Base-by-base conservation (phyloP, 257 asterid species). In the Gardenia jasminoides region DNA sequence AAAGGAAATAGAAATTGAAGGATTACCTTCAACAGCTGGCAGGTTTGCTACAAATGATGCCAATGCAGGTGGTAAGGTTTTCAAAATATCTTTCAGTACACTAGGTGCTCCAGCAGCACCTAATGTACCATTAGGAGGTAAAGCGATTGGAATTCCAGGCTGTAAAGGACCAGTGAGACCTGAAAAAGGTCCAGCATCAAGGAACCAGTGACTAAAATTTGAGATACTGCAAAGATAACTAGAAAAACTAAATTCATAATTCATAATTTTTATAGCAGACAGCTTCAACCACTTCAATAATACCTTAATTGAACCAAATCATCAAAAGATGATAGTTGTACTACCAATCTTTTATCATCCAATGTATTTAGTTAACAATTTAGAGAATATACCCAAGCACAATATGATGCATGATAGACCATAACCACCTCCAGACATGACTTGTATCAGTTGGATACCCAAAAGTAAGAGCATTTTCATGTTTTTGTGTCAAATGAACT, bases 21-120 rank as follows among this genome's bases (percentile, higher is more conserved):
- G 64, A 44, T 75, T 83, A 95, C 99, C 99, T 79, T 93, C 98
- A 82, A 93, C 92, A 71, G 90, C 84, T 48, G 97, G 99, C 87
- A 93, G 86, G 84, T 83, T 92, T 17, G 89, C 82, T 36, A 83
- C 82, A 66, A 95, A 95, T 52, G 87, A 80, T n/a, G 93, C 91
- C 67, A 93, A 82, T 69, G 94, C 76, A 79, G 99, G 97, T 43
- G 98, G 93, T 74, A 92, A 82, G 50, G 77, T 76, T 88, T 91
- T 95, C 84, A 88, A 68, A 56, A 84, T 75, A 81, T 90, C 90
- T 83, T 78, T 79, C 44, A 77, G 72, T 44, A 89, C 70, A 80
- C 81, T 84, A 76, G 86, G 84, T 77, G 94, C 66, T 78, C 89
- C 96, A 66, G 83, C 88, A 78, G 80, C 84, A 84, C 77, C 80